Evolutionary conservation across 2,329 filamentous ascomycete genomes (phyloP), one percentile per base, ranked within the genome.

Genomic region (Fusarium nygamai): DNA sequence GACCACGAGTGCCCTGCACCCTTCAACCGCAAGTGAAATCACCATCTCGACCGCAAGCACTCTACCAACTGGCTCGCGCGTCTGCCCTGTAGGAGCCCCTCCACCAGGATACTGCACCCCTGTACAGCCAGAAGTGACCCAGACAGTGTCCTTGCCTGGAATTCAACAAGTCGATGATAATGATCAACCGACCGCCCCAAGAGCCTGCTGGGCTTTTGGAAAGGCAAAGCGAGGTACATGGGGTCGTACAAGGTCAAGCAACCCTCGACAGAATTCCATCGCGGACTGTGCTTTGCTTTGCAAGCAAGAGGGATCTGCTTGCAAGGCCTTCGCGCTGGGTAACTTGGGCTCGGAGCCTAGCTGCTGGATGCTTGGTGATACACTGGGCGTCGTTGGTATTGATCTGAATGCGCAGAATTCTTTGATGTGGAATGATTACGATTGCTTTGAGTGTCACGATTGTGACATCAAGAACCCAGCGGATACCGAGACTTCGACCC

Each of bases 281-380:
- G 67, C 33, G 8, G 70, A 72, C 20, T 72, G 70, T n/a, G 68
- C 68, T 2, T 7, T 66, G 0, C 16, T 70, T 0, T 71, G 68
- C 6, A 70, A 66, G 10, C 29, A 31, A 20, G 61, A 70, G 9
- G 68, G 68, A 3, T 31, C 46, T 20, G 16, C 19, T 5, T 70
- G 68, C 14, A 47, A 66, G 24, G 66, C 61, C 6, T 71, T 71
- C 47, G 66, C 68, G 2, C 20, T 60, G 3, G 17, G 57, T 3
- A 22, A 27, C 0, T 4, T 41, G 1, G 24, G n/a, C 3, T 7
- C 27, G 3, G 54, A 61, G 3, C 13, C n/a, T 22, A 44, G 34
- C 1, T 71, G 68, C 16, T 24, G 14, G 22, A 12, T 70, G 1
- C 47, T 48, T 5, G 3, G 4, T 2, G 33, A 61, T 6, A 69